Base-by-base conservation (phyloP, 2,329 filamentous ascomycete species). In the Pezicula carpinea region DNA sequence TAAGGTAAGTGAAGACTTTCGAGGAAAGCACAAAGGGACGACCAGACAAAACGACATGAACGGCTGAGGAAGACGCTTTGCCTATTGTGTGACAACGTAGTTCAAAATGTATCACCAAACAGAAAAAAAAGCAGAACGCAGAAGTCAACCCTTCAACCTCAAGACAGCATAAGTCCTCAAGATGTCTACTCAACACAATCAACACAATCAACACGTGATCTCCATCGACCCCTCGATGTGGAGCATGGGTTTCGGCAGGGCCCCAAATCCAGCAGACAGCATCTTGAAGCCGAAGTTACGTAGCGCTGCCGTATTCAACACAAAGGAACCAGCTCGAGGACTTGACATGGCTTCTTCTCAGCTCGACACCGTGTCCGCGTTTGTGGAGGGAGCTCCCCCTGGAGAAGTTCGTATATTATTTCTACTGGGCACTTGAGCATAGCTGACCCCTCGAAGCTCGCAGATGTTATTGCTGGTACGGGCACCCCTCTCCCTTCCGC, bases 351-450 rank as follows among this genome's bases (percentile, higher is more conserved):
- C 58, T 43, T 61, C 58, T 43, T 60, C 72, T 44, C 66, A 72
- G 47, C 58, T 80, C 53, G 75, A 80, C 51, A 82, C 83, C 47
- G 75, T 89, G 55, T 87, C 90, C 57, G 85, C 90, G 43, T 99
- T 97, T 68, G 85, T 99, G 56, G 85, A 95, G 73, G 89, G 89
- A 64, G 90, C 93, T 61, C 93, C 93, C 40, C 93, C 93, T 18
- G 93, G 93, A 75, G 93, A 99, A 86, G 92, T 96, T 80, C 60
- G 71, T 67, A 55, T 54, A 52, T 19, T 35, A 7, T 18, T 21
- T 32, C 23, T 39, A 21, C 44, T 41, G 39, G 23, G 21, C 35
- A 33, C 6, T 14, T 40, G 31, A 26, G 44, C 47, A 21, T 39
- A 39, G 44, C 53, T 60, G 26, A 65, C 58, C n/a, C 39, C 42